Evolutionary conservation across 768 basidiomycete species (phyloP).

Genomic region (Tylopilus plumbeoviolaceoides): DNA sequence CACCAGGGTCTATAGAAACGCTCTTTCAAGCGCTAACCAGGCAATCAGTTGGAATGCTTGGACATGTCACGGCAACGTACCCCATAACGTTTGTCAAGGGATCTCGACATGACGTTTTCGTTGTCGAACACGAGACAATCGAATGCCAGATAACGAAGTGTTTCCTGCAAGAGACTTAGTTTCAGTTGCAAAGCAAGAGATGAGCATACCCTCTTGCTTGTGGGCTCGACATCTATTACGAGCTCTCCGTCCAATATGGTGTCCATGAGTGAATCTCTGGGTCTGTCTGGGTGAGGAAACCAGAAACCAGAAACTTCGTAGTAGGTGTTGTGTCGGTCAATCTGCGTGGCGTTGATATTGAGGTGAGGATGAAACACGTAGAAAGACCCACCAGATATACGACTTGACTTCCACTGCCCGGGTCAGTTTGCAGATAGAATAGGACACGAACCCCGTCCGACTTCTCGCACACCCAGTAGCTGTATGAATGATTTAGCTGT

Average conservation of each 20-base stretch:
- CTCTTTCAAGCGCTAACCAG: conserved; percentile 49
- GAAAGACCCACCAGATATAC: conserved; percentile 68
- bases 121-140: conserved; percentile 88
- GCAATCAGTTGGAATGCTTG: conserved; percentile 3
- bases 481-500: conserved; percentile 32
- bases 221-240: conserved; percentile 83
- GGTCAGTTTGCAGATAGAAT: conserved; percentile 68
- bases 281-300: conserved; percentile 87
- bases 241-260: conserved; percentile 93
- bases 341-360: conserved; percentile 43
- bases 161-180: conserved; percentile 50
- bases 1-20: conserved; percentile 84
- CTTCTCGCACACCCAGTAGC: conserved; percentile 99
- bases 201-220: conserved; percentile 57
- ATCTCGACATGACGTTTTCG: conserved; percentile 80
- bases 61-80: conserved; percentile 42
- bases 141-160: conserved; percentile 79
- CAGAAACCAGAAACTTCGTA: conserved; percentile 69
- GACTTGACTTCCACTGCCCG: conserved; percentile 45
- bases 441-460: conserved; percentile 93
- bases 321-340: conserved; percentile 92
- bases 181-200: background rate
- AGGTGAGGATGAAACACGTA: background rate
- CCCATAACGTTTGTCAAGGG: conserved; percentile 85
- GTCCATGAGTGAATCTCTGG: conserved; percentile 61